phyloP scores from a whole-genome alignment of 164 flowering plant species.

The Buxus sempervirens region DNA sequence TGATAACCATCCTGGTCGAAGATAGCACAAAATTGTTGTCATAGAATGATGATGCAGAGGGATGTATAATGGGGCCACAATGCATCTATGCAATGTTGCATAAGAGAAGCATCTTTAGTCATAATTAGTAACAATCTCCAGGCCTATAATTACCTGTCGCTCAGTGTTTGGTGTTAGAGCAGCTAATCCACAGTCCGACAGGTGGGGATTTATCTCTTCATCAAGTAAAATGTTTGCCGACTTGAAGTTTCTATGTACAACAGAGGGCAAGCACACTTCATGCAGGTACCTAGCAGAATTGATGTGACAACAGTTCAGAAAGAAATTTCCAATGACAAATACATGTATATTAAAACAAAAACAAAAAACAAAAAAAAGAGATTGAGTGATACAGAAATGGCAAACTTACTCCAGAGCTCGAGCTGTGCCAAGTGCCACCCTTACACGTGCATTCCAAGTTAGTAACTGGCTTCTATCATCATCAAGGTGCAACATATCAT shows the following conservation, averaged over 20 bases:
- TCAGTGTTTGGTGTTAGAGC: constrained; percentile 88
- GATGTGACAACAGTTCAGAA: constrained; percentile 9
- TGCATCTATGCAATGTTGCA: background rate
- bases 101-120: background rate
- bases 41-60: background rate
- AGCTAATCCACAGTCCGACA: constrained; percentile 94
- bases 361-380: constrained; percentile 4
- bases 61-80: too few relatives aligned
- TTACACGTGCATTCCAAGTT: constrained; percentile 88
- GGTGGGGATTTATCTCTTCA: constrained; percentile 83
- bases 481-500: constrained; percentile 80
- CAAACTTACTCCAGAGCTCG: constrained; percentile 85
- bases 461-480: constrained; percentile 70
- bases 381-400: constrained; percentile 6
- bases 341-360: too few relatives aligned
- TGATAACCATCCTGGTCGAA: background rate
- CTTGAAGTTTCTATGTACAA: constrained; percentile 96
- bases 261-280: constrained; percentile 93
- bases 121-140: constrained; percentile 4
- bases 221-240: constrained; percentile 94
- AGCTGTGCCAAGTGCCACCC: constrained; percentile 91
- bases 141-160: constrained; percentile 56
- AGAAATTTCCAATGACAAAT: background rate
- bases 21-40: background rate
- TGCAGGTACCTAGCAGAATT: constrained; percentile 74